Evolutionary conservation across 305 asterid genomes (phyloP).

Genomic region (Salvia sclarea): DNA sequence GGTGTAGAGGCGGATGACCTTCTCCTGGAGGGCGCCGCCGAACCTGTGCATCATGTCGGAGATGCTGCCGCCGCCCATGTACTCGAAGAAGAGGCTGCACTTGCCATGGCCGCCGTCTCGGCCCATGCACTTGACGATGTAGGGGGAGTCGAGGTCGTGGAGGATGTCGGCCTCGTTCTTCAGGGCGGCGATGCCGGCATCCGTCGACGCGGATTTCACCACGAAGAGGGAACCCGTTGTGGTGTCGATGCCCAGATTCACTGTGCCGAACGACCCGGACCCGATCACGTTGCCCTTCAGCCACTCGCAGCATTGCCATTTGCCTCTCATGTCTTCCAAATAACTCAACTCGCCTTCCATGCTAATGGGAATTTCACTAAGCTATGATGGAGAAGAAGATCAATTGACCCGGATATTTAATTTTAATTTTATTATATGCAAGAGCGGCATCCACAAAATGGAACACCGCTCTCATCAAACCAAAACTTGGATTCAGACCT

Average conservation of each 20-base stretch:
- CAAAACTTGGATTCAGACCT: not conserved
- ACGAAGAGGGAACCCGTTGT: slow-evolving; percentile 56
- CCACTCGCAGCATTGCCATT: slow-evolving; percentile 44
- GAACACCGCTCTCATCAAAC: slow-evolving; percentile 62
- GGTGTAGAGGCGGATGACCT: slow-evolving; percentile 48
- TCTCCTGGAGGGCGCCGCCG: slow-evolving; percentile 57
- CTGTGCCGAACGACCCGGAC: slow-evolving; percentile 55
- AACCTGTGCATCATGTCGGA: slow-evolving; percentile 47
- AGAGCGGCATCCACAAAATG: slow-evolving; percentile 57
- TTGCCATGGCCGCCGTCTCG: slow-evolving; percentile 22
- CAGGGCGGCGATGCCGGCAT: slow-evolving; percentile 46
- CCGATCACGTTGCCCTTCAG: slow-evolving; percentile 54
- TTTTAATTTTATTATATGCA: not conserved
- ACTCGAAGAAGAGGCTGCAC: slow-evolving; percentile 51
- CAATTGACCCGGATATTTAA: too few relatives aligned
- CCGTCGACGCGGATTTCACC: slow-evolving; percentile 47
- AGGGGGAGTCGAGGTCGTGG: slow-evolving; percentile 43
- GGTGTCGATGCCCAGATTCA: slow-evolving; percentile 52
- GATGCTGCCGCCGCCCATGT: slow-evolving; percentile 64
- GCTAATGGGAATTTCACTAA: not conserved
- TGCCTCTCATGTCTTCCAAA: slow-evolving; percentile 34
- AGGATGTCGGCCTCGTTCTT: slow-evolving; percentile 55
- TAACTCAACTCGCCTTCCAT: slow-evolving; percentile 5
- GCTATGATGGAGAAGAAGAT: too few relatives aligned
- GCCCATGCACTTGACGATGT: slow-evolving; percentile 48